Evolutionary conservation across 2,329 filamentous ascomycete species (phyloP), one percentile per base, ranked within the genome.

Genomic region (Hypoxylon sp.): DNA sequence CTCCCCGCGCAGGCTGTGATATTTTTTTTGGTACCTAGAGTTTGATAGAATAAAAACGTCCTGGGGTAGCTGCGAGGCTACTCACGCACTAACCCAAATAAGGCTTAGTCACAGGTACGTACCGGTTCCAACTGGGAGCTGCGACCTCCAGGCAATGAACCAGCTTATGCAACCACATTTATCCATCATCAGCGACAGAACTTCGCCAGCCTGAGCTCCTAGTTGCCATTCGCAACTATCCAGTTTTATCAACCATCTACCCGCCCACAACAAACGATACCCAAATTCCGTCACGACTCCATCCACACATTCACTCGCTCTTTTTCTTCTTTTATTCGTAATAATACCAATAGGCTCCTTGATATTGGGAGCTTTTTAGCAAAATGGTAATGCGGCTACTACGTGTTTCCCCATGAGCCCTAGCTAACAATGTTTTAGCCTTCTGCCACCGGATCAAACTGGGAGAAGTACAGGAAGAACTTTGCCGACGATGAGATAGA

Each of bases 391-490:
- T 71, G 65, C 43, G 14, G 19, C 19, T 45, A 43, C 49, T 52
- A 28, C 41, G 5, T 68, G 25, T 60, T 52, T 63, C 61, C 43
- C 21, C 23, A 49, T 45, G 23, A 19, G 53, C 23, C 63, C 68
- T 71, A 50, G 66, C 72, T 77, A 69, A 77, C 56, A 17, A 9
- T 14, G 21, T 19, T 58, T 21, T 19, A 98, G 94, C 94, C 94
- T 87, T 95, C 93, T 85, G 95, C 96, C 82, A 97, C 92, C 77
- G 96, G 96, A 80, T 84, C 87, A 82, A 93, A 89, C 88, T 99
- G 96, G 96, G 96, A 99, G 88, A 98, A 98, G 86, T 98, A 97
- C 87, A 89, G 93, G 85, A 98, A 98, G 88, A 94, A 91, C 79
- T 99, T 93, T 79, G 95, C 91, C 79, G 96, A 99, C 79, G 96